These are phyloP conservation scores for Alternaria dauci DNA, from an alignment of 2,329 filamentous ascomycete species.

Conservation along the genomic window DNA sequence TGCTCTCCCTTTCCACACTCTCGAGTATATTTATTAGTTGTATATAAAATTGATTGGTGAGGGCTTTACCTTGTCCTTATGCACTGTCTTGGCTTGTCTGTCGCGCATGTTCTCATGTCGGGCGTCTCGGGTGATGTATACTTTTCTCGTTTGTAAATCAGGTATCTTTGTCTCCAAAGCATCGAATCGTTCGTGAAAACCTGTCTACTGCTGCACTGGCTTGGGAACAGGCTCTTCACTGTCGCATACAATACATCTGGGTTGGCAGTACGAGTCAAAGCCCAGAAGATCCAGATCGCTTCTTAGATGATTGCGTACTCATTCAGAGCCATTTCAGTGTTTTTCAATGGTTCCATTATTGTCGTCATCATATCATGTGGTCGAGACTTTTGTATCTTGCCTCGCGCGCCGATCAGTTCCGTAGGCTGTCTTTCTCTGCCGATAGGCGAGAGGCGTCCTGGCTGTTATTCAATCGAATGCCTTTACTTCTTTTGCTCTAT, in stretches of 20 bases:
- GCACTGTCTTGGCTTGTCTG: background rate
- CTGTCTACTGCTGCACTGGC: too few species aligned
- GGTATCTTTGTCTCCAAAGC: too few species aligned
- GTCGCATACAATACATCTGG: too few species aligned
- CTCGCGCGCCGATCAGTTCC: background rate
- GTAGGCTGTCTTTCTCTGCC: background rate
- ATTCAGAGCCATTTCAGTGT: background rate
- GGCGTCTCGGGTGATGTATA: too few species aligned
- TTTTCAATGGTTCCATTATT: background rate
- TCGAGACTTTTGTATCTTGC: background rate
- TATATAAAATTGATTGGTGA: slow-evolving; percentile 3
- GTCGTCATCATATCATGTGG: background rate
- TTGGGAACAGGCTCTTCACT: too few species aligned
- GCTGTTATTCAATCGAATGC: slow-evolving; percentile 30
- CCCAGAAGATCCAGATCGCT: background rate
- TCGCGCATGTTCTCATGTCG: background rate
- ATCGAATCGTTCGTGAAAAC: too few species aligned
- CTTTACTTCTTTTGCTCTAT: slow-evolving; percentile 52
- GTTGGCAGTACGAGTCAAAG: too few species aligned
- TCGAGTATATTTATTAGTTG: background rate
- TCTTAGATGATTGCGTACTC: background rate
- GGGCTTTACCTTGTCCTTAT: background rate
- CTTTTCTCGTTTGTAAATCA: background rate
- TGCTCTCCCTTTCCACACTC: background rate
- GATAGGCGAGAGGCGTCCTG: background rate